Conservation (phyloP, 441 rosid species). For the Euphorbia schlechtendalii region DNA sequence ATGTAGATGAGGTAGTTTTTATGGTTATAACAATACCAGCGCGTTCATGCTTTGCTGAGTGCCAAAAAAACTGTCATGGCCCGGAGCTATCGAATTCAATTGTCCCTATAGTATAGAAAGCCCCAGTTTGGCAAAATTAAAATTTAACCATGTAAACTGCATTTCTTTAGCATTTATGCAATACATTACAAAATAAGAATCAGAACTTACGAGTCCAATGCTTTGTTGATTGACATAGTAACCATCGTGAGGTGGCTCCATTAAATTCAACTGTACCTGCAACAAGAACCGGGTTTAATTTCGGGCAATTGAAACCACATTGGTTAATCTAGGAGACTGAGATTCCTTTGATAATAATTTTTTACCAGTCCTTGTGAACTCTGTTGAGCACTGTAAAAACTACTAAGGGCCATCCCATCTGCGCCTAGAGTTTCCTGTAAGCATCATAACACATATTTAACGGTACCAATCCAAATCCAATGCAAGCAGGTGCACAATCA, state of each 20-base stretch:
- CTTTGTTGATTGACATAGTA: conserved; percentile 62
- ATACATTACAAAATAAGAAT: conserved; percentile 9
- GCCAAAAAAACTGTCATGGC: conserved; percentile 61
- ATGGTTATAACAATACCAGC: conserved; percentile 40
- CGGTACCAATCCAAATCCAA: conserved; percentile 7
- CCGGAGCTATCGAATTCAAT: conserved; percentile 61
- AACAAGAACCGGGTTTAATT: conserved; percentile 18
- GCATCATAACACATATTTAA: conserved; percentile 13
- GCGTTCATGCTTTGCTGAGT: conserved; percentile 68
- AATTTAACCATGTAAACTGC: conserved; percentile 5
- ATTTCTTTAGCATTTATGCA: neutral
- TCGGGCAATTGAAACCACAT: neutral
- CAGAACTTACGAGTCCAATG: conserved; percentile 59
- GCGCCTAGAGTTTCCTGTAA: conserved; percentile 63
- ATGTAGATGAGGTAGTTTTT: conserved; percentile 5
- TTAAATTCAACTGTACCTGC: conserved; percentile 80
- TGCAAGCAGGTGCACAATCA: conserved; percentile 10
- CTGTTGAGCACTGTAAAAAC: conserved; percentile 57
- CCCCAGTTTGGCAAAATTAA: conserved; percentile 11
- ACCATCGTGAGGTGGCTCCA: conserved; percentile 70
- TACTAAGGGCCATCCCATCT: conserved; percentile 50
- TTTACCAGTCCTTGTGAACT: conserved; percentile 60
- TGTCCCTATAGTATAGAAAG: conserved; percentile 51
- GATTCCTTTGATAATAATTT: too few species aligned
- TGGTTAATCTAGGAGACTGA: too few species aligned